Conservation (phyloP, 129 eudicot genomes). For the Helianthus tuberosus region DNA sequence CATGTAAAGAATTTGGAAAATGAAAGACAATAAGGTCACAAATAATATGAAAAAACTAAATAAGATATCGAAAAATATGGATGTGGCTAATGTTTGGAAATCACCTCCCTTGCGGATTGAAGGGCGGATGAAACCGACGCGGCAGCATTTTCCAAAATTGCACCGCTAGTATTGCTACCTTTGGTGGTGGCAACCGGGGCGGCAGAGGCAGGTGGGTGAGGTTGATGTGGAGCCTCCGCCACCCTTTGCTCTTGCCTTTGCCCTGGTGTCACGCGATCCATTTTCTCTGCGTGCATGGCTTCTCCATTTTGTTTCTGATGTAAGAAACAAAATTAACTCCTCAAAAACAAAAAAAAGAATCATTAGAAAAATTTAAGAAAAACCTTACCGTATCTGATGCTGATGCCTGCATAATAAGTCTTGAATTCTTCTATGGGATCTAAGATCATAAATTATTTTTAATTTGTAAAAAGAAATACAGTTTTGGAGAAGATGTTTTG, state of each 20-base stretch:
- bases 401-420: constrained; percentile 27
- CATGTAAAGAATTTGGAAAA: constrained; percentile 12
- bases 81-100: constrained; percentile 39
- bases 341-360: not conserved
- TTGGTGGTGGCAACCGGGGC: constrained; percentile 25
- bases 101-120: constrained; percentile 58
- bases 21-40: not conserved
- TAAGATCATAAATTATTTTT: constrained; percentile 15
- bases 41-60: not conserved
- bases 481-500: constrained; percentile 17
- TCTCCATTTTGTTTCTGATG: constrained; percentile 27
- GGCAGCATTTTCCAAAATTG: constrained; percentile 63
- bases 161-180: constrained; percentile 41
- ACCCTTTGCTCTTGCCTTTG: constrained; percentile 39
- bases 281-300: constrained; percentile 20
- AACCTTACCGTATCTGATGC: constrained; percentile 20
- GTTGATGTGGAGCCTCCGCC: constrained; percentile 36
- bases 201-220: constrained; percentile 12
- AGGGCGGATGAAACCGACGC: constrained; percentile 65
- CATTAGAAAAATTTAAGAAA: not conserved
- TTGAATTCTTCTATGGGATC: constrained; percentile 6
- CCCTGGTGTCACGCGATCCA: constrained; percentile 32
- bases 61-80: not conserved
- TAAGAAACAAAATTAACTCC: not conserved
- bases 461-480: constrained; percentile 7